Conservation (phyloP, 345 rosid genomes). For the Populus alba region DNA sequence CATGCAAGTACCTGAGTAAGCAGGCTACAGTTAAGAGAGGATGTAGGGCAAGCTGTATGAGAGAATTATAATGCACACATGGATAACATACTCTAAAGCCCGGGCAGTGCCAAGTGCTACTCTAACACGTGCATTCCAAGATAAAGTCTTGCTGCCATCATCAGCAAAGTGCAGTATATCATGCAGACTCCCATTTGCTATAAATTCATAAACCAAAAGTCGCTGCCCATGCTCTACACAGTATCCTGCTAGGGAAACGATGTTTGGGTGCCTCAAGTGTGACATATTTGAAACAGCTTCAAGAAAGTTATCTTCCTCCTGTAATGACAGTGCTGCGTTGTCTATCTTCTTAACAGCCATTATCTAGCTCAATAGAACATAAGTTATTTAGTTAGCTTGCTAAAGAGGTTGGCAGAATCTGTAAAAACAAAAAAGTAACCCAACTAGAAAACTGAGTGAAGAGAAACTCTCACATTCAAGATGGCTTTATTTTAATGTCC, state of each 20-base stretch:
- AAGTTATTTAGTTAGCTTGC: neutral
- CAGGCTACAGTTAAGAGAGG: conserved; percentile 18
- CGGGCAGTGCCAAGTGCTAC: conserved; percentile 98
- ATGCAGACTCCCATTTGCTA: conserved; percentile 74
- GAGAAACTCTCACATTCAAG: neutral
- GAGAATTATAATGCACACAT: conserved; percentile 8
- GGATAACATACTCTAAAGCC: conserved; percentile 85
- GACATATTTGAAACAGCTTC: conserved; percentile 97
- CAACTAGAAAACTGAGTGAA: neutral
- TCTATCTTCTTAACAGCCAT: conserved; percentile 95
- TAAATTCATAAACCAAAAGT: conserved; percentile 80
- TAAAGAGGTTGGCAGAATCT: neutral
- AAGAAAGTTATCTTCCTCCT: conserved; percentile 86
- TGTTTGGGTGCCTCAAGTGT: conserved; percentile 86
- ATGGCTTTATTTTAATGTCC: neutral
- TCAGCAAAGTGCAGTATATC: conserved; percentile 82
- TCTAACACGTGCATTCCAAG: conserved; percentile 97
- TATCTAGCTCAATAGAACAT: conserved; percentile 43
- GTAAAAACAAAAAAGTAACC: neutral
- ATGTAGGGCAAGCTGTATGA: neutral
- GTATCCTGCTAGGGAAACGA: conserved; percentile 77
- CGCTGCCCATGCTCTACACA: conserved; percentile 97
- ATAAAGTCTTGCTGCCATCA: conserved; percentile 58
- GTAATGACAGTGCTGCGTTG: conserved; percentile 79
- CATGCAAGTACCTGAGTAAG: conserved; percentile 82